Evolutionary conservation across 208 protist species (phyloP), one percentile per base, ranked within the genome.

Genomic region (Strigomonas galati): DNA sequence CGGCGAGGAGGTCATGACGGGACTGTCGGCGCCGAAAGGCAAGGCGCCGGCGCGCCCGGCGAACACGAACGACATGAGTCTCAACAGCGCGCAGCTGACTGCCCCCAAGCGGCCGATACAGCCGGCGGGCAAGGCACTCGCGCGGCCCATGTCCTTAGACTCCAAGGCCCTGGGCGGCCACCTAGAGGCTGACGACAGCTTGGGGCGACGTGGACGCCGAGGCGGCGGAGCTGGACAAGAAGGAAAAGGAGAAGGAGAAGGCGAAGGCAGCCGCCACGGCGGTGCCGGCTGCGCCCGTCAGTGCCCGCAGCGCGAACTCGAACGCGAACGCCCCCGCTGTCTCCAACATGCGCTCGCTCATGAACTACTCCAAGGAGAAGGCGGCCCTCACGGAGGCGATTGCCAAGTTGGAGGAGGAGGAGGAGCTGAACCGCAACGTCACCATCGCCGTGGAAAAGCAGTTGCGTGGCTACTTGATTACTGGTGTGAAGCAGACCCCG

Each of bases 361-460:
- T 81, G 31, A 55, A 65, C 60, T 67, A 55, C 56, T 73, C 71
- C 52, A 76, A 73, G 67, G n/a, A 64, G n/a, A 58, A 62, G 48
- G 57, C 35, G 1, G 56, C 61, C 10, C 5, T 58, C 24, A 35
- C 63, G 40, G 43, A 65, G 62, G 67, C 55, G 0, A 43, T 83
- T 7, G 32, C 15, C 0, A 66, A 64, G 35, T 40, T 84, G 2
- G 35, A 66, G 19, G 57, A 77, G 31, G 74, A 84, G 49, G 79
- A 84, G 64, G 26, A 66, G 46, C 71, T 84, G 63, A 84, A 70
- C 52, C 74, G 79, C 27, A 75, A 75, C 46, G 69, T 84, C 17
- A 44, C 76, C 19, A 30, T 67, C 23, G 79, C 79, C 3, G 74
- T 84, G 12, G 79, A 84, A 70, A 40, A 61, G n/a, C 74, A 84